Conservation (phyloP, 345 rosid genomes). For the Eucalyptus curtisii region DNA sequence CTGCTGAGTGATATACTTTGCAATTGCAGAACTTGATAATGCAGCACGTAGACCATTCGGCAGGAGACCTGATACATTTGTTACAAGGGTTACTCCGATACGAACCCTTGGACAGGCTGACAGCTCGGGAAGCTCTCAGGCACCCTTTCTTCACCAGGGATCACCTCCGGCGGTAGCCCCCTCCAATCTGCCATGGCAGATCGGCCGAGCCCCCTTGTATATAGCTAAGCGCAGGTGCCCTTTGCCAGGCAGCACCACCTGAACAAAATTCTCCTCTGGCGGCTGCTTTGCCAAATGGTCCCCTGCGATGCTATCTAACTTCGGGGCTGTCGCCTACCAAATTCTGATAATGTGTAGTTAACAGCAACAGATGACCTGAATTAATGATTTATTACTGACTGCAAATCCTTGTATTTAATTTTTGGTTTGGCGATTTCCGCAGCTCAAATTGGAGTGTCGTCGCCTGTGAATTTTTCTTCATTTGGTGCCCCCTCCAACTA, state of each 20-base stretch:
- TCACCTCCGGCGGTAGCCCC: not conserved
- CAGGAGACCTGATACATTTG: constrained; percentile 68
- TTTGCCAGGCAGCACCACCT: not conserved
- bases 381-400: not conserved
- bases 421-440: not conserved
- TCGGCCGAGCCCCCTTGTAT: not conserved
- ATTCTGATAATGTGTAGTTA: not conserved
- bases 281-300: not conserved
- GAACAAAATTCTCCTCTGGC: not conserved
- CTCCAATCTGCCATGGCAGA: not conserved
- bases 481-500: not conserved
- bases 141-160: constrained; percentile 66
- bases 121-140: constrained; percentile 68
- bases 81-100: constrained; percentile 62
- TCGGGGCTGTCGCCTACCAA: not conserved
- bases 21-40: constrained; percentile 58
- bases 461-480: not conserved
- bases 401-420: not conserved
- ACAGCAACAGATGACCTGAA: not conserved
- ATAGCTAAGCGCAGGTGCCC: not conserved
- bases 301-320: not conserved
- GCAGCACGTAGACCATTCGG: constrained; percentile 88
- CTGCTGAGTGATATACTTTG: not conserved
- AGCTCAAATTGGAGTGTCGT: not conserved
- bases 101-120: constrained; percentile 55